Evolutionary conservation across 768 basidiomycete species (phyloP), one percentile per base, ranked within the genome.

Genomic region (Pleurotus ostreatus): DNA sequence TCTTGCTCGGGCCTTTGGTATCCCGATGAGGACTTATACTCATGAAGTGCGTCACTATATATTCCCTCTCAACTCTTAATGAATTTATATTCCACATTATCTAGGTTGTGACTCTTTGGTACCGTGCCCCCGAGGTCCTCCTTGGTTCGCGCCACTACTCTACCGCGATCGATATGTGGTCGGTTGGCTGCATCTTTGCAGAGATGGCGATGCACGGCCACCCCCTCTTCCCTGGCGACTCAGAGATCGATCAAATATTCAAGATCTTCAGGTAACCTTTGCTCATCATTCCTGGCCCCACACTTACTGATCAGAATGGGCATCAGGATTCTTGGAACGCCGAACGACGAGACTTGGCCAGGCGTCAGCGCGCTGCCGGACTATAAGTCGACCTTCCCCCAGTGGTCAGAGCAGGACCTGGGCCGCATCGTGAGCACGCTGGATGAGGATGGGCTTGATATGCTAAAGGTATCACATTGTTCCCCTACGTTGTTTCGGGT

Each of bases 231-330:
- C 96, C 97, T 18, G 97, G 97, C 4, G 97, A 99, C 74, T 98
- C 97, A 25, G 97, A 99, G 74, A 99, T 98, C 66, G 97, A 99
- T 73, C 97, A 99, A 77, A 98, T 98, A 61, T 98, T 98, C 83
- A 89, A 94, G 72, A 99, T 99, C 65, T 99, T 98, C 81, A 84
- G 92, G 97, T 95, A 11, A 34, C 2, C 9, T 34, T 11, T 34
- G 59, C 52, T 80, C 70, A 45, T 26, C 39, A 20, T 51, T 45
- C 25, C 47, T 11, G n/a, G 16, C 52, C 23, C 16, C 43, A 11
- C 23, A n/a, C n/a, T n/a, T n/a, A n/a, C n/a, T 45, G 25, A 55
- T 55, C 23, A 13, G 2, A 5, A 7, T 9, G 26, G 45, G 5
- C 16, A 34, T 20, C 9, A 98, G 97, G 65, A 83, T 97, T 22